Evolutionary conservation across 257 asterid species (phyloP), one percentile per base, ranked within the genome.

Genomic region (Henckelia pumila): DNA sequence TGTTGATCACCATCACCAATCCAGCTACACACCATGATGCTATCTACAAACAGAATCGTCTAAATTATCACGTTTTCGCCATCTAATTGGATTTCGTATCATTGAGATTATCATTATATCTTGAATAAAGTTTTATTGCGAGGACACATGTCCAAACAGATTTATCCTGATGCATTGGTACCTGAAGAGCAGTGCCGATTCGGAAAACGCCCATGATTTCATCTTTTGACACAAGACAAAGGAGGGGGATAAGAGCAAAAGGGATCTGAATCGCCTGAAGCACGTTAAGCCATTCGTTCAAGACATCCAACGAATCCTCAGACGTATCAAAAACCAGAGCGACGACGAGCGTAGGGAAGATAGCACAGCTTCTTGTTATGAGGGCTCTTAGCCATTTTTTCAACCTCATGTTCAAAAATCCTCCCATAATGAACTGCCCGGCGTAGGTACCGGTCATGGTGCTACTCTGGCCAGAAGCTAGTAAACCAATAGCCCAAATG

Each of bases 391-490:
- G 26, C 95, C 95, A 89, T 74, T 89, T 89, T 78, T 89, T 89
- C 79, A 89, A 66, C 37, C 82, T 71, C 79, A 86, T 52, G 58
- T 86, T 81, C 47, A 89, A 69, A 58, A 89, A 89, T 3, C 96
- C 96, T 11, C 94, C 96, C 94, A 86, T 88, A 1, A 88, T 88
- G 55, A 88, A 88, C 32, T 86, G 94, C 5, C 96, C 96, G 0
- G 96, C 96, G 9, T 88, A 88, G 1, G 96, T 88, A 14, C 96
- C 96, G 0, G 96, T 89, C 23, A 89, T 81, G 11, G 95, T 89
- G 71, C 96, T 89, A 72, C 96, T 89, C 76, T 89, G 96, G 5
- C 96, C 95, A 0, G 96, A 95, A 16, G 96, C 92, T 57, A 89
- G 69, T 7, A 89, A 70, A 4, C 96, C 96, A 25, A 89, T 81